Evolutionary conservation across 2,329 filamentous ascomycete genomes (phyloP).

Genomic region (Ophiostoma sp.): DNA sequence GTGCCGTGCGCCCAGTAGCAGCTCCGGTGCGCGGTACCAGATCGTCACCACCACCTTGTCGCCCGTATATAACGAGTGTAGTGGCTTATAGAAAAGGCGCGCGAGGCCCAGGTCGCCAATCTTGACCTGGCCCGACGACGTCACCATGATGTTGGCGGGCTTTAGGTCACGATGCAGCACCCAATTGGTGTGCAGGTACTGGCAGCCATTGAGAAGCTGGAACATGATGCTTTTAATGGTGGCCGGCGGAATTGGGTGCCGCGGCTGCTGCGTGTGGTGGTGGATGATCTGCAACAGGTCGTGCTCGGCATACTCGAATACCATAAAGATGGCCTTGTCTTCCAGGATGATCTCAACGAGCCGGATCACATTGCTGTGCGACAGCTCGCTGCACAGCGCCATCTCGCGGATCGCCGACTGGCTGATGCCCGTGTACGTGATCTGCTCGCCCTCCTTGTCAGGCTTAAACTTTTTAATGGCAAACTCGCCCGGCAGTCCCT

Average conservation of each 20-base stretch:
- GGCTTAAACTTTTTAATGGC: slow-evolving; percentile 99
- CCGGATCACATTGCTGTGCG: slow-evolving; percentile 81
- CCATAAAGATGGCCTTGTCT: slow-evolving; percentile 99
- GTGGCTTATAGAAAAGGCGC: slow-evolving; percentile 85
- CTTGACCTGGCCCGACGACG: slow-evolving; percentile 79
- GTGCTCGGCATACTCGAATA: slow-evolving; percentile 98
- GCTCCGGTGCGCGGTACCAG: slow-evolving; percentile 94
- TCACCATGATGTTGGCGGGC: slow-evolving; percentile 98
- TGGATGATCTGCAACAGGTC: slow-evolving; percentile 97
- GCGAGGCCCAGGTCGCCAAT: slow-evolving; percentile 93
- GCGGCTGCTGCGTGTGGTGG: slow-evolving; percentile 84
- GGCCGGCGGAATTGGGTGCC: slow-evolving; percentile 79
- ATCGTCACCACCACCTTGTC: slow-evolving; percentile 99
- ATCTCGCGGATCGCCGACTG: slow-evolving; percentile 97
- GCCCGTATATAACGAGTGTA: slow-evolving; percentile 84
- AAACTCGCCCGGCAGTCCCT: slow-evolving; percentile 72
- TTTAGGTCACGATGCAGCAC: slow-evolving; percentile 95
- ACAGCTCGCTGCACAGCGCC: slow-evolving; percentile 89
- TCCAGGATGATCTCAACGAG: slow-evolving; percentile 94
- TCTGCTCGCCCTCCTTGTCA: slow-evolving; percentile 91
- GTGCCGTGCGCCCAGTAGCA: slow-evolving; percentile 86
- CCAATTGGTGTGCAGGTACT: slow-evolving; percentile 95
- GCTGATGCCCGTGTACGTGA: slow-evolving; percentile 95
- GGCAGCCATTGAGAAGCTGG: slow-evolving; percentile 87
- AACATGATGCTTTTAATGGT: slow-evolving; percentile 94